A percentile compares a stretch with the other conserved stretches of the same genome.
These are phyloP conservation scores for Hypholoma sublateritium DNA, from an alignment of 768 basidiomycete species.

Conservation along the genomic window DNA sequence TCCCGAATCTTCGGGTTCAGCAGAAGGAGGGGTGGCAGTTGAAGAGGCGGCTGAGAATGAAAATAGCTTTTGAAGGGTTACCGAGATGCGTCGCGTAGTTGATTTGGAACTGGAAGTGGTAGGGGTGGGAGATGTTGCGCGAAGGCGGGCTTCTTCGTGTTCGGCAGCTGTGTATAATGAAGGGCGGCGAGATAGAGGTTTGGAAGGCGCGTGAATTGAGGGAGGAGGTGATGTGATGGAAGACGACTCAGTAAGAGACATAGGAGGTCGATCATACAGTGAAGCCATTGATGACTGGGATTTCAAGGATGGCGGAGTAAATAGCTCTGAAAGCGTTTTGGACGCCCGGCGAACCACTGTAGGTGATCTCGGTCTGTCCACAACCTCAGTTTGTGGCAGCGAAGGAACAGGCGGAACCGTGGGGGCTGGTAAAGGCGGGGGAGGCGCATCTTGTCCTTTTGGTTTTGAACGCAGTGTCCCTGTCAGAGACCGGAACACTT, in stretches of 20 bases:
- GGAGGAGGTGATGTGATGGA: constrained; percentile 16
- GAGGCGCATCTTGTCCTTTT: constrained; percentile 34
- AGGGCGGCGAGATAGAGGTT: constrained; percentile 9
- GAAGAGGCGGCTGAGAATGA: constrained; percentile 28
- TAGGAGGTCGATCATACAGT: constrained; percentile 27
- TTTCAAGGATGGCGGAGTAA: constrained; percentile 25
- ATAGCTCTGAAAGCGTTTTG: constrained; percentile 36
- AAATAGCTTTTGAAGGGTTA: constrained; percentile 39
- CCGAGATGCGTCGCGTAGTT: constrained; percentile 36
- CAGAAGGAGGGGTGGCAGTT: constrained; percentile 5
- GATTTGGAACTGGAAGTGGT: constrained; percentile 27
- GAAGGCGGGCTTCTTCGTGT: constrained; percentile 17
- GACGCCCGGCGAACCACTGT: constrained; percentile 39
- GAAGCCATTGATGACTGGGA: constrained; percentile 23
- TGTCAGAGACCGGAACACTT: constrained; percentile 23
- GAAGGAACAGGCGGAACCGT: neutral
- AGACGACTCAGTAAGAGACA: constrained; percentile 21
- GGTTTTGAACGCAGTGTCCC: constrained; percentile 18
- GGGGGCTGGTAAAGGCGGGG: neutral
- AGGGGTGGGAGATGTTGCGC: constrained; percentile 34
- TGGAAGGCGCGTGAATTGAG: constrained; percentile 1
- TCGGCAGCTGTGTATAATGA: constrained; percentile 15
- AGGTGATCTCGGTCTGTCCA: constrained; percentile 29
- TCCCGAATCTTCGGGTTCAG: constrained; percentile 18
- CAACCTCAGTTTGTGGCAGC: constrained; percentile 7